Conservation (phyloP, 305 asterid genomes). For the Fraxinus sp. region DNA sequence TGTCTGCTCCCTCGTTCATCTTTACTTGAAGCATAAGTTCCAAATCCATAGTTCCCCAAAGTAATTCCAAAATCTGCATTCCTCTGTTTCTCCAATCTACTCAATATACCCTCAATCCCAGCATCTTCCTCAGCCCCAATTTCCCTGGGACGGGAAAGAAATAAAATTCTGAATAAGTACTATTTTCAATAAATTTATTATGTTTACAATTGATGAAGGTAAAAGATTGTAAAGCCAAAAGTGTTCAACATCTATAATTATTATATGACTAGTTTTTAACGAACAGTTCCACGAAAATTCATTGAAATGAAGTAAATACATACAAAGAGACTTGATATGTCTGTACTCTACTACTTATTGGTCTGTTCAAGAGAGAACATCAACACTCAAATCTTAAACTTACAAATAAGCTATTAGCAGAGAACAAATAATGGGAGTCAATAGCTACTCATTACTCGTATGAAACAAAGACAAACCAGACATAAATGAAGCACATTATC, state of each 20-base stretch:
- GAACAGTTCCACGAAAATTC: neutral
- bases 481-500: slow-evolving; percentile 5
- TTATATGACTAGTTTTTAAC: neutral
- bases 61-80: slow-evolving; percentile 46
- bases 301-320: slow-evolving; percentile 9
- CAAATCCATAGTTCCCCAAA: slow-evolving; percentile 36
- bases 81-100: slow-evolving; percentile 80
- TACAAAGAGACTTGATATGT: neutral
- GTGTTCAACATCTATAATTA: neutral
- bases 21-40: slow-evolving; percentile 33
- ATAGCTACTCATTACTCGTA: neutral
- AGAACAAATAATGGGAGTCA: slow-evolving; percentile 1
- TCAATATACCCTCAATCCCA: slow-evolving; percentile 73
- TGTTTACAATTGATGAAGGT: slow-evolving; percentile 4
- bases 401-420: neutral
- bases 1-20: slow-evolving; percentile 29
- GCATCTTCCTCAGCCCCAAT: slow-evolving; percentile 43
- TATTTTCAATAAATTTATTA: neutral
- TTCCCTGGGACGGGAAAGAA: slow-evolving; percentile 48
- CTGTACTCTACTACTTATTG: neutral
- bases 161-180: neutral
- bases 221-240: neutral
- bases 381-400: neutral
- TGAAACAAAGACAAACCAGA: slow-evolving; percentile 3
- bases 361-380: neutral